A percentile compares a stretch with the other conserved stretches of the same genome.
Conservation (phyloP, 2,329 filamentous ascomycete genomes). For the Pezizomycotina sp. region DNA sequence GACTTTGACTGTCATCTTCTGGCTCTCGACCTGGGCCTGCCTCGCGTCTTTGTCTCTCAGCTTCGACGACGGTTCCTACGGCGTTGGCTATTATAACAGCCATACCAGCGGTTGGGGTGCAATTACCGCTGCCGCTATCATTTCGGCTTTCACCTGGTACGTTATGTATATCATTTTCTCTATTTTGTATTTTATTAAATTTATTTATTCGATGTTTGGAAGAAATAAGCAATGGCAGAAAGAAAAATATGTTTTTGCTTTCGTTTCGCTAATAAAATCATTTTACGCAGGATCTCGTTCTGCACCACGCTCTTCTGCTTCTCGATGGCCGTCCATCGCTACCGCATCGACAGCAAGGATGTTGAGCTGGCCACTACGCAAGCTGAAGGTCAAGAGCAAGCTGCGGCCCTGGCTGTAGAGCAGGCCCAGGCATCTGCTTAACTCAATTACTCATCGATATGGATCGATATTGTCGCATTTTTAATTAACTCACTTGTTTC, state of each 20-base stretch:
- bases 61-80: background rate
- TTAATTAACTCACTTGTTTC: too few relatives aligned
- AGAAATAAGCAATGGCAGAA: slow-evolving; percentile 11
- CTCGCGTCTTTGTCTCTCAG: slow-evolving; percentile 15
- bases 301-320: slow-evolving; percentile 8
- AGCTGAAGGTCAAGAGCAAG: too few relatives aligned
- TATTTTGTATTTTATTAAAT: too few relatives aligned
- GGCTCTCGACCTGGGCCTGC: slow-evolving; percentile 17
- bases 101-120: slow-evolving; percentile 11
- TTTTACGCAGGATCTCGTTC: slow-evolving; percentile 12
- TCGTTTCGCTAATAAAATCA: slow-evolving; percentile 9
- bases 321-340: slow-evolving; percentile 6
- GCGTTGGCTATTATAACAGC: background rate
- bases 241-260: slow-evolving; percentile 5
- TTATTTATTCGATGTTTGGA: slow-evolving; percentile 19
- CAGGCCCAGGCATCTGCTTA: too few relatives aligned
- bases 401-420: too few relatives aligned
- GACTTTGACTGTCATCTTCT: slow-evolving; percentile 17
- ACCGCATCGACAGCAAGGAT: too few relatives aligned
- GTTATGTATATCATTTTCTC: slow-evolving; percentile 13
- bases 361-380: too few relatives aligned
- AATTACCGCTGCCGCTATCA: slow-evolving; percentile 13
- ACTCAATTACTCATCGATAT: too few relatives aligned
- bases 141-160: slow-evolving; percentile 18
- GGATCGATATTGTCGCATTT: too few relatives aligned